phyloP scores from a whole-genome alignment of 495 filamentous ascomycete genomes.

The Penicillium diatomitis region DNA sequence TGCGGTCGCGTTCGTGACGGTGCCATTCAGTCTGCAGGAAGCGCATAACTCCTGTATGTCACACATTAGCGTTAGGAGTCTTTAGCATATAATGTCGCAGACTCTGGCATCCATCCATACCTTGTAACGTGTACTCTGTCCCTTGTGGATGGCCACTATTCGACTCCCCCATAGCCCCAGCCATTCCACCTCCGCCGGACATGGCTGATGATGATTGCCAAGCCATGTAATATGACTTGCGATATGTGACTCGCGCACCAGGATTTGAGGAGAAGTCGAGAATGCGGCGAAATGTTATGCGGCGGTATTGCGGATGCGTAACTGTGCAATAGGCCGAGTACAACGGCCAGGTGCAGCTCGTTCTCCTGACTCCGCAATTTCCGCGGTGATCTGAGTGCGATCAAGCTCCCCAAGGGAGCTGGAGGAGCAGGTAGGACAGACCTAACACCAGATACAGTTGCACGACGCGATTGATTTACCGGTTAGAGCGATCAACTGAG shows the following conservation, averaged over 20 bases:
- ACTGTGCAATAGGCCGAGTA: background rate
- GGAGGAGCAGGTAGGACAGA: slow-evolving; percentile 14
- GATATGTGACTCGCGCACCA: background rate
- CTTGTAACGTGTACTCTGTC: slow-evolving; percentile 98
- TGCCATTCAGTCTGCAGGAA: slow-evolving; percentile 99
- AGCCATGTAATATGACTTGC: slow-evolving; percentile 35
- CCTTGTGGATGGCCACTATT: slow-evolving; percentile 60
- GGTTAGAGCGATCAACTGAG: too few species aligned
- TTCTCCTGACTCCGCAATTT: slow-evolving; percentile 22
- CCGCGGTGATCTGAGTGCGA: slow-evolving; percentile 14
- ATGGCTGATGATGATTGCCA: slow-evolving; percentile 57
- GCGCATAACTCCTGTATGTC: slow-evolving; percentile 81
- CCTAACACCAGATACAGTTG: slow-evolving; percentile 13
- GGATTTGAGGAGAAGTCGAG: background rate
- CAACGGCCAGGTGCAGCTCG: slow-evolving; percentile 8
- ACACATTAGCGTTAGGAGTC: slow-evolving; percentile 1
- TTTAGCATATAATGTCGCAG: background rate
- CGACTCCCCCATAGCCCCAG: slow-evolving; percentile 44
- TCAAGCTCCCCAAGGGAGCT: slow-evolving; percentile 7
- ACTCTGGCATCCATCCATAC: slow-evolving; percentile 34
- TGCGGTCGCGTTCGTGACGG: slow-evolving; percentile 92
- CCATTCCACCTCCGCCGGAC: slow-evolving; percentile 54
- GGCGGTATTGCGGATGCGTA: too few species aligned
- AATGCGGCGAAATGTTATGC: background rate
- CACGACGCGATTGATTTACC: background rate